A percentile compares a stretch with the other conserved stretches of the same genome.
phyloP scores from a whole-genome alignment of 805 yeast genomes.

The Wickerhamomyces ciferrii region DNA sequence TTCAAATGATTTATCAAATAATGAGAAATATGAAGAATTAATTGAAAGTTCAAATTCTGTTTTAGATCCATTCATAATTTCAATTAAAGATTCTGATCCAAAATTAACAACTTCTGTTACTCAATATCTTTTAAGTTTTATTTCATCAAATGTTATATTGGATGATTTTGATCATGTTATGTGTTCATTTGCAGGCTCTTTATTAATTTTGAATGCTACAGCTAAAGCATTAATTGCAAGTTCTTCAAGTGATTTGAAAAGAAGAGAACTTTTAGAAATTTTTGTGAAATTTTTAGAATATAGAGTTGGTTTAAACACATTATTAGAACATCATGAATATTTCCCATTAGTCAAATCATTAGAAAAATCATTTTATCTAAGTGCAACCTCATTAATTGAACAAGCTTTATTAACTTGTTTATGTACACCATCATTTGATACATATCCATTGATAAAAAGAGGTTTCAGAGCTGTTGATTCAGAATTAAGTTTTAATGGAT shows the following conservation, averaged over 20 bases:
- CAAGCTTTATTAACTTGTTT: conserved; percentile 45
- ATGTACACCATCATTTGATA: conserved; percentile 45
- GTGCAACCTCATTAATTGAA: conserved; percentile 38
- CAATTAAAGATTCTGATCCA: conserved; percentile 31
- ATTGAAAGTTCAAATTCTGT: neutral
- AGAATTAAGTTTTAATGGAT: conserved; percentile 22
- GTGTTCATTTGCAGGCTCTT: conserved; percentile 33
- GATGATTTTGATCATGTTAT: conserved; percentile 23
- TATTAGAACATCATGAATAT: conserved; percentile 20
- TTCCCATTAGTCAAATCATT: conserved; percentile 16
- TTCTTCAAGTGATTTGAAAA: conserved; percentile 22
- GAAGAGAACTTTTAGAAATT: conserved; percentile 32
- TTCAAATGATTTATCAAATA: conserved; percentile 1
- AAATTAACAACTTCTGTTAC: conserved; percentile 29
- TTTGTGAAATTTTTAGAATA: conserved; percentile 34
- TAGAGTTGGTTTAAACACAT: conserved; percentile 24
- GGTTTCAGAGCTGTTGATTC: conserved; percentile 26
- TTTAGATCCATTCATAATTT: conserved; percentile 31
- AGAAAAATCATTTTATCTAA: conserved; percentile 25
- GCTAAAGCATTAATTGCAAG: conserved; percentile 28
- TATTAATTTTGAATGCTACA: conserved; percentile 30
- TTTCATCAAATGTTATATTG: conserved; percentile 24
- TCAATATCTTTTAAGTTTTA: conserved; percentile 29
- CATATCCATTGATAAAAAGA: conserved; percentile 41
- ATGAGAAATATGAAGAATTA: conserved; percentile 6